These are phyloP conservation scores for Domatiomyces catenatus DNA, from an alignment of 2,329 filamentous ascomycete genomes.

Conservation along the genomic window DNA sequence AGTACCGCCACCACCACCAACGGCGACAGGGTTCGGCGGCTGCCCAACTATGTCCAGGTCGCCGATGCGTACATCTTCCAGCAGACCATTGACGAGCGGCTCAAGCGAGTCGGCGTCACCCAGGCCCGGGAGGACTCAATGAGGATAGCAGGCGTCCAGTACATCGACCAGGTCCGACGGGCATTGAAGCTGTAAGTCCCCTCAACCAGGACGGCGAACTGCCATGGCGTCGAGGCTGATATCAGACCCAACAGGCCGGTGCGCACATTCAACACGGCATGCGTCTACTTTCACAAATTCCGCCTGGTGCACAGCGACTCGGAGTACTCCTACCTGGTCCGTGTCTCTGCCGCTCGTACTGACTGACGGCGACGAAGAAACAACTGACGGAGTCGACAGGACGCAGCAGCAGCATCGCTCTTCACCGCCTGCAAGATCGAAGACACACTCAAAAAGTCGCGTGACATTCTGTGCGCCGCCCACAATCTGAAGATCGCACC, in stretches of 20 bases:
- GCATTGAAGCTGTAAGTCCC: slow-evolving; percentile 61
- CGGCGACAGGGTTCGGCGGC: slow-evolving; percentile 14
- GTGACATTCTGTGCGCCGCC: slow-evolving; percentile 77
- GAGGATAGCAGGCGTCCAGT: slow-evolving; percentile 69
- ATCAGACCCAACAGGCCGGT: slow-evolving; percentile 46
- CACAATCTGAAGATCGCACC: slow-evolving; percentile 63
- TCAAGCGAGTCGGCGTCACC: slow-evolving; percentile 54
- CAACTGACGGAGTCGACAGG: slow-evolving; percentile 29
- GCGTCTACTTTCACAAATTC: slow-evolving; percentile 87
- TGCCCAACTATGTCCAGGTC: slow-evolving; percentile 49
- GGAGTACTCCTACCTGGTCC: slow-evolving; percentile 59
- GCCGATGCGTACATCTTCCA: slow-evolving; percentile 69
- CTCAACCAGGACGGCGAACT: no score
- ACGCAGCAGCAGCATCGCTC: slow-evolving; percentile 73
- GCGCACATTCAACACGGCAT: slow-evolving; percentile 81
- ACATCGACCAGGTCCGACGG: slow-evolving; percentile 73
- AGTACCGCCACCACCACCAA: neutral
- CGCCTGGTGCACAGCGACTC: slow-evolving; percentile 68
- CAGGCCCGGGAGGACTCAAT: slow-evolving; percentile 65
- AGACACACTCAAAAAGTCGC: slow-evolving; percentile 92
- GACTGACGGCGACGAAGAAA: neutral
- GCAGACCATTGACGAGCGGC: slow-evolving; percentile 58
- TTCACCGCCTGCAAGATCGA: slow-evolving; percentile 95
- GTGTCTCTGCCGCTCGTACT: slow-evolving; percentile 10
- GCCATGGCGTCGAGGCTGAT: slow-evolving; percentile 1